phyloP scores from a whole-genome alignment of 768 basidiomycete species.

The Tulasnella sp. region DNA sequence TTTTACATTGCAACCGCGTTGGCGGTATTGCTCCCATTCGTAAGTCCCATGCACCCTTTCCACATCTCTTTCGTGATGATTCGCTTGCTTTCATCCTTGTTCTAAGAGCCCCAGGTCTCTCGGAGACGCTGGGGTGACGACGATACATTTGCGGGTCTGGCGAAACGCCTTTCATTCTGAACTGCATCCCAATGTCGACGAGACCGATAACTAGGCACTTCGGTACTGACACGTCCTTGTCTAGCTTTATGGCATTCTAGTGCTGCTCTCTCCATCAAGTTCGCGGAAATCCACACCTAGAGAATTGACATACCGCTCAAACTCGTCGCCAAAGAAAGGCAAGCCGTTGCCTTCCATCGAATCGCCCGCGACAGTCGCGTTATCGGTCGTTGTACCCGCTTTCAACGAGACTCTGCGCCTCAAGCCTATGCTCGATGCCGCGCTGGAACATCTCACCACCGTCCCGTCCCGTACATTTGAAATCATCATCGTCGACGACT shows the following conservation, averaged over 20 bases:
- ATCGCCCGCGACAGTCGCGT: constrained; percentile 42
- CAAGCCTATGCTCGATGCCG: constrained; percentile 68
- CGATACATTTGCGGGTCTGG: constrained; percentile 45
- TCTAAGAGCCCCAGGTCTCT: constrained; percentile 66
- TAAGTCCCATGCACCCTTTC: too few relatives aligned
- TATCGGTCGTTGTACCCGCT: constrained; percentile 79
- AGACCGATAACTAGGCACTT: neutral
- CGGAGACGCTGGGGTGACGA: constrained; percentile 48
- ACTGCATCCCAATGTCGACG: neutral
- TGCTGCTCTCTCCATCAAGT: constrained; percentile 60
- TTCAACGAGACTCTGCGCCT: constrained; percentile 82
- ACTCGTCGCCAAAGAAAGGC: constrained; percentile 40
- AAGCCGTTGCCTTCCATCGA: constrained; percentile 45
- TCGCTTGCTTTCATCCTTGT: constrained; percentile 99
- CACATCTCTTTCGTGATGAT: too few relatives aligned
- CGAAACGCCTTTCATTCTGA: constrained; percentile 24
- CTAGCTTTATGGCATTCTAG: constrained; percentile 59
- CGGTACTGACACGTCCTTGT: neutral
- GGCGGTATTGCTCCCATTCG: too few relatives aligned
- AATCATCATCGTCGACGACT: constrained; percentile 83
- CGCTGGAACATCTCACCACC: constrained; percentile 46
- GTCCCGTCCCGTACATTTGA: constrained; percentile 50
- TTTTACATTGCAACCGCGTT: too few relatives aligned
- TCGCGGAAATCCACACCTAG: constrained; percentile 43
- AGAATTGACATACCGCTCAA: constrained; percentile 38